Percentiles rank a stretch among this genome's conserved stretches.
phyloP scores from a whole-genome alignment of 2,329 filamentous ascomycete species.

The Fusarium pseudocircinatum region DNA sequence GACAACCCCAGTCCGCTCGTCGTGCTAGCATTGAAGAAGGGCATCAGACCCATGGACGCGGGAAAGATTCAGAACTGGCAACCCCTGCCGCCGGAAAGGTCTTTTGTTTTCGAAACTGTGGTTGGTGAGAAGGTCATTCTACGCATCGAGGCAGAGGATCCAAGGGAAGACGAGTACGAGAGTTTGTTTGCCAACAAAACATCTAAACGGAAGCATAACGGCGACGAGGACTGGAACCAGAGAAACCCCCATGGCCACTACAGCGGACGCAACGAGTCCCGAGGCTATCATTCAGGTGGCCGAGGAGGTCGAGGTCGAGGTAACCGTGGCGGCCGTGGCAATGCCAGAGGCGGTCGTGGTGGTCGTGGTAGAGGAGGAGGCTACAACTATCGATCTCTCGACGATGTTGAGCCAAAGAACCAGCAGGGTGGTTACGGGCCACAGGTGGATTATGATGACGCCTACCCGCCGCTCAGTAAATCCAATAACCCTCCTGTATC shows the following conservation, averaged over 20 bases:
- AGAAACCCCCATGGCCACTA: slow-evolving; percentile 48
- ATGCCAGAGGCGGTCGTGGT: slow-evolving; percentile 52
- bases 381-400: slow-evolving; percentile 71
- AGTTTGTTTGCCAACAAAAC: slow-evolving; percentile 68
- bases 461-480: slow-evolving; percentile 43
- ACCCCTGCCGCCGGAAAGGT: slow-evolving; percentile 74
- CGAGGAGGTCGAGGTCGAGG: slow-evolving; percentile 53
- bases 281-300: slow-evolving; percentile 55
- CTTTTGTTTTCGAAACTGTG: slow-evolving; percentile 80
- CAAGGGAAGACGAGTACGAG: slow-evolving; percentile 70
- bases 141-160: slow-evolving; percentile 78
- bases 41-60: slow-evolving; percentile 81
- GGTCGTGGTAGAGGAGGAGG: slow-evolving; percentile 60
- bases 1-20: slow-evolving; percentile 83
- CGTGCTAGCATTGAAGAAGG: slow-evolving; percentile 82
- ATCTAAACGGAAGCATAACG: slow-evolving; percentile 68
- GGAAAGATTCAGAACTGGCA: slow-evolving; percentile 86
- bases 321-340: slow-evolving; percentile 50
- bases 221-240: slow-evolving; percentile 54
- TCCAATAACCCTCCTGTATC: slow-evolving; percentile 29
- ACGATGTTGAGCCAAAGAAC: slow-evolving; percentile 67
- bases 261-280: slow-evolving; percentile 53
- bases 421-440: slow-evolving; percentile 55
- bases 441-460: slow-evolving; percentile 60
- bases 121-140: slow-evolving; percentile 89